Conservation (phyloP, 495 filamentous ascomycete species). For the Margaritispora aquatica region DNA sequence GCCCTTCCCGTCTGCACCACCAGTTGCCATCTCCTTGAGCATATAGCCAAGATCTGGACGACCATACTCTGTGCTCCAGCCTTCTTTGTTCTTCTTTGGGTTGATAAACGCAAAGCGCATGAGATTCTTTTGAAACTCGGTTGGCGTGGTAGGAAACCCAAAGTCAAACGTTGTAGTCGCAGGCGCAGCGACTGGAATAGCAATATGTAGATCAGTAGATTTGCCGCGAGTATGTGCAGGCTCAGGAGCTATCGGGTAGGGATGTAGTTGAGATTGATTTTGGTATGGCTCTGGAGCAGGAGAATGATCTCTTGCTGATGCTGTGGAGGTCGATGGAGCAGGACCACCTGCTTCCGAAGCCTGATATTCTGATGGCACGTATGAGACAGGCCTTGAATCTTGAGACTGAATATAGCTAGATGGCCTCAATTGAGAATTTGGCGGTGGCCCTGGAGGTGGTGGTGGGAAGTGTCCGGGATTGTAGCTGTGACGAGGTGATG, state of each 20-base stretch:
- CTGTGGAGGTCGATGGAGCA: background rate
- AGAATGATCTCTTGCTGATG: background rate
- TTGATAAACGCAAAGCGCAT: slow-evolving; percentile 80
- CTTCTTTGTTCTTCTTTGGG: slow-evolving; percentile 59
- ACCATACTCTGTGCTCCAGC: slow-evolving; percentile 90
- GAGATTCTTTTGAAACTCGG: slow-evolving; percentile 72
- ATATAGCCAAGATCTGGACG: slow-evolving; percentile 81
- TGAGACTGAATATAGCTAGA: slow-evolving; percentile 6
- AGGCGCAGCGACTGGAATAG: slow-evolving; percentile 32
- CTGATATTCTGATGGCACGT: slow-evolving; percentile 2
- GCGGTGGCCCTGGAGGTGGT: slow-evolving; percentile 18
- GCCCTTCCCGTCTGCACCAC: slow-evolving; percentile 47
- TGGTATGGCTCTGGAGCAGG: background rate
- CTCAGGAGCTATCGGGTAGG: slow-evolving; percentile 27
- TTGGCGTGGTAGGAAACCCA: slow-evolving; percentile 68
- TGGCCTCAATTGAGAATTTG: slow-evolving; percentile 11
- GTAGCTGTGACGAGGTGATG: slow-evolving; percentile 12
- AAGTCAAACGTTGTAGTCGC: slow-evolving; percentile 59
- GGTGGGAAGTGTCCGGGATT: slow-evolving; percentile 20
- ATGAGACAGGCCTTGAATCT: slow-evolving; percentile 3
- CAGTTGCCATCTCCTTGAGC: slow-evolving; percentile 68
- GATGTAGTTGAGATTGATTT: background rate
- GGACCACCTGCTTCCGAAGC: background rate
- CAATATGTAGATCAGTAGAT: slow-evolving; percentile 23
- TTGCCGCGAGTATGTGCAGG: slow-evolving; percentile 46